Conservation (phyloP, 2,329 filamentous ascomycete species). For the Leptographium galeiforme region DNA sequence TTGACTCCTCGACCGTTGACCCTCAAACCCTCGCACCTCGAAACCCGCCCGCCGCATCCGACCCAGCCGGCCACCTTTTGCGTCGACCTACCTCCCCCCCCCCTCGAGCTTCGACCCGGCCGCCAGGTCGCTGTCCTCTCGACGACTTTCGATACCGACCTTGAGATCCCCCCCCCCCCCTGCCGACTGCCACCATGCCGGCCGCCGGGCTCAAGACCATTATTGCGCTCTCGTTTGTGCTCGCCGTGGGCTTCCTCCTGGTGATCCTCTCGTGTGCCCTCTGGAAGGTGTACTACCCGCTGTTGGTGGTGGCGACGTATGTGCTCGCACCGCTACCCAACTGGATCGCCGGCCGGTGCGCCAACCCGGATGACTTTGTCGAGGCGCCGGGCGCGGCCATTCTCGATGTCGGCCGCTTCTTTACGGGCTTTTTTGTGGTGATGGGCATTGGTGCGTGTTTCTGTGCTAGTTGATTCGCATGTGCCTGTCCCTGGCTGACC, state of each 20-base stretch:
- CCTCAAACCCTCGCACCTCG: too few relatives aligned
- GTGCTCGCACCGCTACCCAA: constrained; percentile 88
- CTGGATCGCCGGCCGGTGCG: constrained; percentile 82
- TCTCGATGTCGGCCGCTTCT: constrained; percentile 87
- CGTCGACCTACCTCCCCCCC: too few relatives aligned
- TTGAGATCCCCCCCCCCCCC: background rate
- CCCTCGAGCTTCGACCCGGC: too few relatives aligned
- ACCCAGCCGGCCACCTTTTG: too few relatives aligned
- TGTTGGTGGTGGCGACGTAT: constrained; percentile 93
- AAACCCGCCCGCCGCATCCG: too few relatives aligned
- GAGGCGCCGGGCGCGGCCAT: constrained; percentile 69
- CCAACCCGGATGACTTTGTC: constrained; percentile 92
- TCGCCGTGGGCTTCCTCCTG: constrained; percentile 95
- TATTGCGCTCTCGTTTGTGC: constrained; percentile 96
- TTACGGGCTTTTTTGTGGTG: constrained; percentile 88
- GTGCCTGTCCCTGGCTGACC: constrained; percentile 9
- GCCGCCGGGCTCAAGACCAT: constrained; percentile 93
- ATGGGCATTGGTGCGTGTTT: constrained; percentile 81
- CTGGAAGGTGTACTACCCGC: constrained; percentile 86
- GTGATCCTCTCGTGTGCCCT: constrained; percentile 96
- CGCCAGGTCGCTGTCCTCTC: too few relatives aligned
- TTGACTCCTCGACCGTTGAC: too few relatives aligned
- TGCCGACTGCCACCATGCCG: constrained; percentile 25
- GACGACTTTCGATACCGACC: too few relatives aligned
- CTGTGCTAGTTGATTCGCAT: too few relatives aligned